phyloP scores from a whole-genome alignment of 2,329 filamentous ascomycete species.

The Colletotrichum sp. region DNA sequence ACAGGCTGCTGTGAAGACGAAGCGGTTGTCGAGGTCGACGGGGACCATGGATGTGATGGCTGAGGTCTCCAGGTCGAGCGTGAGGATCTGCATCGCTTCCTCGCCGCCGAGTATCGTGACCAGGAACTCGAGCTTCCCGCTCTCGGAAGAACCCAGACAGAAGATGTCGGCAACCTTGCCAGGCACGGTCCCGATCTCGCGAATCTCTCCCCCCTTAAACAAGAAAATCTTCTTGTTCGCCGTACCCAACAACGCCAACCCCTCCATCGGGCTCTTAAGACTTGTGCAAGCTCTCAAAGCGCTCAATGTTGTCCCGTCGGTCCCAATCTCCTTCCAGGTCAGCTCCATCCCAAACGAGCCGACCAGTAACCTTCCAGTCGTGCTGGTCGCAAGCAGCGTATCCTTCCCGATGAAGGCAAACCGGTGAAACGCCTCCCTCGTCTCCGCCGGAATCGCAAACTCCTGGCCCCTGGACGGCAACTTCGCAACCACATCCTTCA shows the following conservation, averaged over 20 bases:
- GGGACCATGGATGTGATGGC: conserved; percentile 31
- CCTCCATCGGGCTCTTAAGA: conserved; percentile 42
- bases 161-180: conserved; percentile 59
- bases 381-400: conserved; percentile 62
- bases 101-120: conserved; percentile 52
- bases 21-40: conserved; percentile 50
- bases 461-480: conserved; percentile 33
- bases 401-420: conserved; percentile 66
- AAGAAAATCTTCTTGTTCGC: conserved; percentile 53
- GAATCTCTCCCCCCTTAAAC: conserved; percentile 38
- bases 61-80: conserved; percentile 36
- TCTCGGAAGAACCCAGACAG: conserved; percentile 30
- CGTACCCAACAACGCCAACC: conserved; percentile 53
- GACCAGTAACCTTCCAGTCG: conserved; percentile 63
- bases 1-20: conserved; percentile 53
- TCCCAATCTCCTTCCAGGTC: conserved; percentile 47
- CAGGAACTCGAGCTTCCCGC: conserved; percentile 37
- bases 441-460: conserved; percentile 19
- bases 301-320: conserved; percentile 35
- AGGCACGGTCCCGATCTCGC: conserved; percentile 41
- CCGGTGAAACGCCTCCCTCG: conserved; percentile 57
- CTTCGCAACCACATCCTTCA: conserved; percentile 34
- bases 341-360: conserved; percentile 38
- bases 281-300: conserved; percentile 54
- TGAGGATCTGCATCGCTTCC: conserved; percentile 46